Percentiles rank a stretch among this genome's conserved stretches.
These are phyloP conservation scores for Gyrodon lividus DNA, from an alignment of 768 basidiomycete genomes.

Conservation along the genomic window DNA sequence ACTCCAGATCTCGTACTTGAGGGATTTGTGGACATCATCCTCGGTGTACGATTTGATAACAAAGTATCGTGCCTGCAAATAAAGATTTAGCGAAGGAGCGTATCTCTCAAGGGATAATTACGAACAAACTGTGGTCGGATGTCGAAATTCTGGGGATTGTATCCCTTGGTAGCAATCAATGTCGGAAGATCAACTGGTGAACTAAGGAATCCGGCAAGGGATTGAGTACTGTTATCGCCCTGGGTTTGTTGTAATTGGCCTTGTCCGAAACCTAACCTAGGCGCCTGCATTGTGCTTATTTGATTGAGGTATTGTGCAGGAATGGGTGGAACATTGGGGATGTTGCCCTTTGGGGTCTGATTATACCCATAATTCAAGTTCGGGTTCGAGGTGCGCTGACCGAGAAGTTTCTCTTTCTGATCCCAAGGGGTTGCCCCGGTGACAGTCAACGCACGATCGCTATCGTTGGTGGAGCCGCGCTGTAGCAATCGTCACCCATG, in stretches of 20 bases:
- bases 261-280: constrained; percentile 39
- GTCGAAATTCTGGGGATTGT: constrained; percentile 87
- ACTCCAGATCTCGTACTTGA: constrained; percentile 98
- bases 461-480: constrained; percentile 30
- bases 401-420: constrained; percentile 58
- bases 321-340: constrained; percentile 71
- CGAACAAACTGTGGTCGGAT: constrained; percentile 73
- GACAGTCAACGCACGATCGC: constrained; percentile 37
- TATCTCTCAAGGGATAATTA: constrained; percentile 13
- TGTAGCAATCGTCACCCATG: constrained; percentile 32
- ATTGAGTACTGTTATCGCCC: constrained; percentile 35
- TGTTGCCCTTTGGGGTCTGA: constrained; percentile 33
- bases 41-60: constrained; percentile 99
- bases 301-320: constrained; percentile 73
- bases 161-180: constrained; percentile 85
- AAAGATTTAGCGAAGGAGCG: constrained; percentile 3
- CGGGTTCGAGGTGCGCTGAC: constrained; percentile 62
- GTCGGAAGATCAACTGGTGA: constrained; percentile 83
- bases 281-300: constrained; percentile 35
- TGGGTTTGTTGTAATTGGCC: constrained; percentile 27
- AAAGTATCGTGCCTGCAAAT: constrained; percentile 78
- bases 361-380: constrained; percentile 65
- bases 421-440: constrained; percentile 55
- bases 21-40: constrained; percentile 97
- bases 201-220: constrained; percentile 46